These are phyloP conservation scores for Trametes sanguinea DNA, from an alignment of 768 basidiomycete genomes.

Conservation along the genomic window DNA sequence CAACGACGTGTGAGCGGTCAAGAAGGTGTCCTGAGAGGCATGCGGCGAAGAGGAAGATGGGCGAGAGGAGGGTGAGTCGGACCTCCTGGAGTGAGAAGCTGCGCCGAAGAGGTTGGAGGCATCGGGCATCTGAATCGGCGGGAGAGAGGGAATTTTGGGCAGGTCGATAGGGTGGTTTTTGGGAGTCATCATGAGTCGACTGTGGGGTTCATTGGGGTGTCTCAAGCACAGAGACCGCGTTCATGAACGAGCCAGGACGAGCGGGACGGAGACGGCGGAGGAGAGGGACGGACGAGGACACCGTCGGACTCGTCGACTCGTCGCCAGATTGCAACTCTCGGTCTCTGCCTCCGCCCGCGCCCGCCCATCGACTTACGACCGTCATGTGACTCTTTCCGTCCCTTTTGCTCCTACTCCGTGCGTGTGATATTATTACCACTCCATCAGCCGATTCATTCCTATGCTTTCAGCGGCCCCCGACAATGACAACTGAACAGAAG, in stretches of 20 bases:
- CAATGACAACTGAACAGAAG: too few species aligned
- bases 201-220: constrained; percentile 19
- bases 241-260: constrained; percentile 7
- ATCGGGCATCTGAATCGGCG: constrained; percentile 47
- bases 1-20: constrained; percentile 31
- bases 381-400: constrained; percentile 17
- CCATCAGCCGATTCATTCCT: too few species aligned
- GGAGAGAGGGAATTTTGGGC: constrained; percentile 43
- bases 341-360: constrained; percentile 10
- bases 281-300: constrained; percentile 5
- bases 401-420: neutral
- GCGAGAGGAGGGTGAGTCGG: constrained; percentile 45
- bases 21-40: constrained; percentile 30
- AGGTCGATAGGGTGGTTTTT: constrained; percentile 35
- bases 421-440: neutral
- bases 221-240: constrained; percentile 3
- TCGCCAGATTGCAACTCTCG: constrained; percentile 18
- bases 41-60: constrained; percentile 37
- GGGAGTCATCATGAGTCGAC: constrained; percentile 27
- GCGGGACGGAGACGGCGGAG: neutral
- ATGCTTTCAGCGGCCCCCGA: too few species aligned
- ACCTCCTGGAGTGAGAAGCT: constrained; percentile 31
- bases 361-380: constrained; percentile 2
- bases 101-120: constrained; percentile 31
- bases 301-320: constrained; percentile 13